Evolutionary conservation across 768 basidiomycete species (phyloP), one percentile per base, ranked within the genome.

Genomic region (Leucosporidium creatinivorum): DNA sequence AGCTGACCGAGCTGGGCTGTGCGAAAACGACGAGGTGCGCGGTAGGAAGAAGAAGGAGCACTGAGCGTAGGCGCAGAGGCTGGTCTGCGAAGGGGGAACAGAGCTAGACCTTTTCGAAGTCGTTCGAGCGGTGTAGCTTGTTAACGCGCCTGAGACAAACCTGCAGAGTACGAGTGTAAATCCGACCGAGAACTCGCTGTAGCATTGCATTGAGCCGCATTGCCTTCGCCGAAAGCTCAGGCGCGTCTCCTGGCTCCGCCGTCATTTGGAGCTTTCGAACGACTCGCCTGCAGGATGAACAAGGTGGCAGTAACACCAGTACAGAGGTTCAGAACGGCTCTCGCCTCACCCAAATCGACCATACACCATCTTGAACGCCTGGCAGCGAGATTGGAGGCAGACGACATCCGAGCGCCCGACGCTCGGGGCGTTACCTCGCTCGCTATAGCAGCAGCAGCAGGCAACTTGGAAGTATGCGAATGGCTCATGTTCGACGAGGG

Each of bases 401-500:
- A 67, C 60, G 57, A 64, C 13, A 59, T 68, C 23, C 26, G 71
- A 6, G 69, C 69, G 44, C 63, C 68, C 1, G 71, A 73, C n/a
- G 65, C 65, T n/a, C 55, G 64, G 12, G n/a, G 68, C 1, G 55
- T 61, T 54, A 73, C 68, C 1, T 55, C 63, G 56, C 57, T 54
- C 63, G 51, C 66, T 28, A 48, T 67, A 1, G 71, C 71, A 0
- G 66, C 65, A 13, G 33, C 31, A 26, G 54, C 39, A 0, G 65
- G 65, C 6, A 19, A 68, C 12, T 4, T 59, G 1, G 72, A 76
- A 48, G 63, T 76, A 15, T 59, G 60, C 18, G 64, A 63, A n/a
- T 76, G 73, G 70, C 55, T 76, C 21, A 58, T 76, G n/a, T 44
- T 44, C 15, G 62, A 64, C 23, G 67, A 70, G 30, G 75, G 68